Conservation (phyloP, 169 alveolate genomes). For the Eimeria necatrix region DNA sequence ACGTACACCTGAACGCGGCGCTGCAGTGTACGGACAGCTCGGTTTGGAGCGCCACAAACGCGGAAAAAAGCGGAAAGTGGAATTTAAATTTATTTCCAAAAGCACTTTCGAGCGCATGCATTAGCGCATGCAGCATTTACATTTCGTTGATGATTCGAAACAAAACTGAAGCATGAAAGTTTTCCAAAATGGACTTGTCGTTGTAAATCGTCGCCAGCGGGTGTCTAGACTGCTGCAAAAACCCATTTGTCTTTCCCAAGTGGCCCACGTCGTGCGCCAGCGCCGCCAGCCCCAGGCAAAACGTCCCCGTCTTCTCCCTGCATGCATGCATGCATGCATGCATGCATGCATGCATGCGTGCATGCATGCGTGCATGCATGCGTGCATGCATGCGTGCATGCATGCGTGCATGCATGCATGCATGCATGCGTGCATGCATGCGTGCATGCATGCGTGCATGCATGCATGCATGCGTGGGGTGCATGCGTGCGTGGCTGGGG, state of each 20-base stretch:
- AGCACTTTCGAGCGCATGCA: too few species aligned
- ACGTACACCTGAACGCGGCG: too few species aligned
- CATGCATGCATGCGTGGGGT: not conserved
- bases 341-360: not conserved
- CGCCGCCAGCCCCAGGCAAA: conserved; percentile 90
- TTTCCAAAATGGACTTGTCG: conserved; percentile 95
- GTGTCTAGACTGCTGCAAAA: conserved; percentile 88
- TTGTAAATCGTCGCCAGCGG: conserved; percentile 94
- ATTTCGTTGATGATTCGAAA: conserved; percentile 87
- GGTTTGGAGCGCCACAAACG: too few species aligned
- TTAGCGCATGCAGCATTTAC: conserved; percentile 23
- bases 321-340: not conserved
- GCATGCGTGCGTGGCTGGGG: not conserved
- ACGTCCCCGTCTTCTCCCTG: conserved; percentile 74
- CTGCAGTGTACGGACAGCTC: too few species aligned
- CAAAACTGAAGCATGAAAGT: conserved; percentile 94
- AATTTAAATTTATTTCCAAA: too few species aligned
- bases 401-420: not conserved
- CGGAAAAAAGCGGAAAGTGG: too few species aligned
- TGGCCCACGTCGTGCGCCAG: conserved; percentile 96
- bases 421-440: not conserved
- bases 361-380: not conserved
- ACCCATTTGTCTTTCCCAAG: conserved; percentile 93
- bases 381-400: conserved; percentile 76
- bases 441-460: not conserved